Evolutionary conservation across 2,329 filamentous ascomycete species (phyloP).

Genomic region (Rutstroemia sp.): DNA sequence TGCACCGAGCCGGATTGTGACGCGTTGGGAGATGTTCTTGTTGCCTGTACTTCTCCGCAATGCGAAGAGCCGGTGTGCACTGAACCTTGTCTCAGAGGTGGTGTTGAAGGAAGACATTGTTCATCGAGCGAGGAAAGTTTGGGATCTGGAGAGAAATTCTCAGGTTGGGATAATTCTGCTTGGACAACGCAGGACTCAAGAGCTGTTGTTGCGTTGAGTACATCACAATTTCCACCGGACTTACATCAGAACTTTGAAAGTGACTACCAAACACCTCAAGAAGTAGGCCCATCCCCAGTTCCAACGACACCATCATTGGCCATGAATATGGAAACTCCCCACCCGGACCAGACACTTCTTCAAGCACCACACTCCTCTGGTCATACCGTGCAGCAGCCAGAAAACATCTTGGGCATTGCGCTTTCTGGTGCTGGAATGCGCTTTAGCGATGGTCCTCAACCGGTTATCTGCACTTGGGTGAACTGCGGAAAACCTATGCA

Average conservation of each 20-base stretch:
- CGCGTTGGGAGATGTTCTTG: slow-evolving; percentile 8
- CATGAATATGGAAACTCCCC: slow-evolving; percentile 7
- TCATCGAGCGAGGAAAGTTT: slow-evolving; percentile 2
- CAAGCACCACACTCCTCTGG: background rate
- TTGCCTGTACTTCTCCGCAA: slow-evolving; percentile 16
- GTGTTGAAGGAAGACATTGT: slow-evolving; percentile 10
- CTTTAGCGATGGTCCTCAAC: slow-evolving; percentile 9
- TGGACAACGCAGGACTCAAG: slow-evolving; percentile 11
- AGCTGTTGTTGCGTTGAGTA: background rate
- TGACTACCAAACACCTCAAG: background rate
- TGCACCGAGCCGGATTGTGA: slow-evolving; percentile 22
- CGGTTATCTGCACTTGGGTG: slow-evolving; percentile 23
- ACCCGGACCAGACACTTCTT: background rate
- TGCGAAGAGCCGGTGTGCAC: slow-evolving; percentile 19
- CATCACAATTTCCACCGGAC: background rate
- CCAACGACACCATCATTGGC: slow-evolving; percentile 18
- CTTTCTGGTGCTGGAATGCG: slow-evolving; percentile 15
- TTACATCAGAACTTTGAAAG: background rate
- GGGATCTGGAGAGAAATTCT: slow-evolving; percentile 1
- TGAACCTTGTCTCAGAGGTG: slow-evolving; percentile 15
- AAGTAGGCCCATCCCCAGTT: slow-evolving; percentile 5
- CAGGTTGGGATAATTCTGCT: slow-evolving; percentile 5
- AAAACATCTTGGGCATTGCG: background rate
- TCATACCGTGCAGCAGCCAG: background rate
- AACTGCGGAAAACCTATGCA: slow-evolving; percentile 20